Evolutionary conservation across 2,329 filamentous ascomycete species (phyloP), one percentile per base, ranked within the genome.

Genomic region (Thielaviopsis euricoi): DNA sequence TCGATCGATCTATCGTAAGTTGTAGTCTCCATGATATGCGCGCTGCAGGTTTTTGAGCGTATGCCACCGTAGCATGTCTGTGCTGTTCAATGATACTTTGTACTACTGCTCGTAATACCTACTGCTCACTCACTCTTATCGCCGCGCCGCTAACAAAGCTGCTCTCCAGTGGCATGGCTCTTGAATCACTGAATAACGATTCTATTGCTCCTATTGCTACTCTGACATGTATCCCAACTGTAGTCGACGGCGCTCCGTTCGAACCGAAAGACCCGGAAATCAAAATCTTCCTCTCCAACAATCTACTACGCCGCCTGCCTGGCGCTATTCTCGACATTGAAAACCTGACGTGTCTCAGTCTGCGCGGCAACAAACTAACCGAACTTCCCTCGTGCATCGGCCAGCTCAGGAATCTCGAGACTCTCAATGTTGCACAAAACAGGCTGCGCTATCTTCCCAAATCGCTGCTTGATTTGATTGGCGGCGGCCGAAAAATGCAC

Each of bases 401-500:
- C 22, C 76, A 77, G 33, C 72, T 88, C 6, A 66, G 66, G 4
- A 81, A 80, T 59, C 73, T 89, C 3, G 70, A 72, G 55, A 75
- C 80, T 55, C 75, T 89, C 46, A 87, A 87, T 63, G 64, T 89
- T 9, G 79, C 82, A 0, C 77, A 83, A 56, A 88, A 87, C 61
- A 68, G 70, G 5, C 70, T 89, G 12, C 73, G 72, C 6, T 77
- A 71, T 60, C 71, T 89, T 1, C 85, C 85, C 0, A 77, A 73
- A 57, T 83, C 86, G 64, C 69, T 87, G 0, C 71, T 87, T 0
- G 68, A 76, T 23, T 71, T 87, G 1, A 67, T 86, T 21, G 67
- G 70, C 33, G 65, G 67, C 10, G 65, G 68, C 0, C 67, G 71
- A 52, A 74, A 72, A 21, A 70, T 85, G n/a, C 66, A 68, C 13